A percentile compares a stretch with the other conserved stretches of the same genome.
phyloP scores from a whole-genome alignment of 768 basidiomycete species.

The Agrocybe praecox region DNA sequence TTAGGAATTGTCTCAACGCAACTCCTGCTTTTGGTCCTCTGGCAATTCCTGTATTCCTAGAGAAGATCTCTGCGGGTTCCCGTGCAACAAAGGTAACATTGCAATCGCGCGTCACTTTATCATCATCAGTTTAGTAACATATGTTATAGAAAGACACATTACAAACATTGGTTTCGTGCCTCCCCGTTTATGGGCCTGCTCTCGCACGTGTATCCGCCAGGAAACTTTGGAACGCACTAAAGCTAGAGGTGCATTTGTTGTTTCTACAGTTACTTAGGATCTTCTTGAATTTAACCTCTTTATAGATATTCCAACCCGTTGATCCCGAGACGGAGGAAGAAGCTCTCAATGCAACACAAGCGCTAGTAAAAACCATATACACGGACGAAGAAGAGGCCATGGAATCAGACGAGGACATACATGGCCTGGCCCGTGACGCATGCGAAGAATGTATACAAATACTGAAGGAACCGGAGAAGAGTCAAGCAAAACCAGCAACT shows the following conservation, averaged over 20 bases:
- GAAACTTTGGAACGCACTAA: constrained; percentile 90
- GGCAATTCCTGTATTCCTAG: constrained; percentile 87
- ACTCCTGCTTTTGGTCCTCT: constrained; percentile 82
- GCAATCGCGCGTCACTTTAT: background rate
- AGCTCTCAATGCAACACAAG: constrained; percentile 71
- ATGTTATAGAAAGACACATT: constrained; percentile 79
- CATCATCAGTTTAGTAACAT: background rate
- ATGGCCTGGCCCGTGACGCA: constrained; percentile 71
- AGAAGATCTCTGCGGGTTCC: constrained; percentile 86
- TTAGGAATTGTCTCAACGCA: constrained; percentile 72
- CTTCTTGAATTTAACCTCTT: too few species aligned
- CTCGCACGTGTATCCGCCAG: constrained; percentile 62
- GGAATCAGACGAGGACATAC: constrained; percentile 41
- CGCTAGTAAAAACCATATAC: constrained; percentile 78
- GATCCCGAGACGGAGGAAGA: constrained; percentile 74
- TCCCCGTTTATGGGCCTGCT: constrained; percentile 81
- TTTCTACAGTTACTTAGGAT: too few species aligned
- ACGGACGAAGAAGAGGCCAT: constrained; percentile 40
- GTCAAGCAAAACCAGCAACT: constrained; percentile 85
- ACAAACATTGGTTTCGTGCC: constrained; percentile 71
- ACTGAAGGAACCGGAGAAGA: constrained; percentile 91
- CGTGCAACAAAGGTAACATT: constrained; percentile 74
- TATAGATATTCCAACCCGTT: constrained; percentile 90
- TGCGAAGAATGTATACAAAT: constrained; percentile 81
- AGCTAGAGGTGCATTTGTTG: constrained; percentile 68